phyloP scores from a whole-genome alignment of 2,329 filamentous ascomycete species.

The Ophiosphaerella korrae region DNA sequence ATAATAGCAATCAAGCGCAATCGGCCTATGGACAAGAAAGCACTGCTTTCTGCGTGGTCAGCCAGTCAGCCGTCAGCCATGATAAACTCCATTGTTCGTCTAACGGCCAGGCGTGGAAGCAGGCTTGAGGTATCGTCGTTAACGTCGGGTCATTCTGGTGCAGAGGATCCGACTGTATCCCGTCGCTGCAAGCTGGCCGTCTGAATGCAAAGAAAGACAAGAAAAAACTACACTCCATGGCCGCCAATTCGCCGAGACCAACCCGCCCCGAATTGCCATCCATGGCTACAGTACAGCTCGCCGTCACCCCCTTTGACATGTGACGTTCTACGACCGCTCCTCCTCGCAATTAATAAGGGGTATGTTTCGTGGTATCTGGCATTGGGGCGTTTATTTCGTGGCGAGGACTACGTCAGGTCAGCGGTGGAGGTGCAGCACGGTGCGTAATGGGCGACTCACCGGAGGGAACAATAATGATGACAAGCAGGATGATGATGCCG shows the following conservation, averaged over 20 bases:
- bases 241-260: slow-evolving; percentile 45
- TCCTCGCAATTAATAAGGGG: slow-evolving; percentile 34
- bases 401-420: slow-evolving; percentile 34
- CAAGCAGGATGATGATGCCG: slow-evolving; percentile 86
- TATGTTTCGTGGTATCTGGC: slow-evolving; percentile 36
- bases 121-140: slow-evolving; percentile 29
- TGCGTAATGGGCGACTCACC: slow-evolving; percentile 64
- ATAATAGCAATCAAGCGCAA: slow-evolving; percentile 7
- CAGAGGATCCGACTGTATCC: slow-evolving; percentile 21
- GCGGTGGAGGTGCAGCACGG: not conserved
- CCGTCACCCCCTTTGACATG: slow-evolving; percentile 21
- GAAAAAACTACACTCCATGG: slow-evolving; percentile 38
- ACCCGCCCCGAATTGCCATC: slow-evolving; percentile 37
- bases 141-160: slow-evolving; percentile 23
- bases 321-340: slow-evolving; percentile 27
- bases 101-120: slow-evolving; percentile 32
- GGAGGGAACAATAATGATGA: slow-evolving; percentile 92
- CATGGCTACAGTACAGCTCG: slow-evolving; percentile 32
- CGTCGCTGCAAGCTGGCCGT: slow-evolving; percentile 30
- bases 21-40: slow-evolving; percentile 27
- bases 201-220: slow-evolving; percentile 45
- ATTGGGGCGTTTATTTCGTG: slow-evolving; percentile 29
- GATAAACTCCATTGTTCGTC: slow-evolving; percentile 43
- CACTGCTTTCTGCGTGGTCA: slow-evolving; percentile 6
- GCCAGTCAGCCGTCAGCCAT: not conserved